These are phyloP conservation scores for Sporothrix inflata DNA, from an alignment of 2,329 filamentous ascomycete genomes.

Conservation along the genomic window DNA sequence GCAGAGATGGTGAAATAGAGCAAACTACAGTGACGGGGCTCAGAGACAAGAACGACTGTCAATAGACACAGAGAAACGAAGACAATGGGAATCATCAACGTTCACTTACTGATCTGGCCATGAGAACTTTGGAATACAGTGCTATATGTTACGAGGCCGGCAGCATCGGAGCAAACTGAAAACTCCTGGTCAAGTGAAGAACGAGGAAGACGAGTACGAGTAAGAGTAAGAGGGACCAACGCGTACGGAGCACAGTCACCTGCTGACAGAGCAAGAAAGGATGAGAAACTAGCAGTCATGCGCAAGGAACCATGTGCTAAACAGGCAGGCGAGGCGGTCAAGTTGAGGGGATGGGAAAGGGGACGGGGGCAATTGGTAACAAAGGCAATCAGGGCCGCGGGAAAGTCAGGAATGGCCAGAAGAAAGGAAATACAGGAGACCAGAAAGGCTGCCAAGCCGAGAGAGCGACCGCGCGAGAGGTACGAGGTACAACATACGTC, in stretches of 20 bases:
- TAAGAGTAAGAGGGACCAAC: neutral
- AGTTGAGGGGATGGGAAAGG: neutral
- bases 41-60: neutral
- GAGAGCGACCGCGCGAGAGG: slow-evolving; percentile 9
- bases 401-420: neutral
- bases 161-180: neutral
- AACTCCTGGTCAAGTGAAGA: neutral
- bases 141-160: no score
- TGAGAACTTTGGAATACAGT: neutral
- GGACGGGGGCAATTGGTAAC: neutral
- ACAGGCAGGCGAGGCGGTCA: neutral
- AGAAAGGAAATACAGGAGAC: neutral
- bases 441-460: neutral
- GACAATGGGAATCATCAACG: neutral
- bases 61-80: neutral
- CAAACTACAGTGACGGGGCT: neutral
- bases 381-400: neutral
- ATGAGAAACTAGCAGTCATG: slow-evolving; percentile 11
- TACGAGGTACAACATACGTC: neutral
- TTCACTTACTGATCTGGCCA: no score
- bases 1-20: neutral
- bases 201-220: neutral
- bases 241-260: neutral
- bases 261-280: neutral
- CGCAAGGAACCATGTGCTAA: neutral